Base-by-base conservation (phyloP, 768 basidiomycete species). In the Nidularia sp. region DNA sequence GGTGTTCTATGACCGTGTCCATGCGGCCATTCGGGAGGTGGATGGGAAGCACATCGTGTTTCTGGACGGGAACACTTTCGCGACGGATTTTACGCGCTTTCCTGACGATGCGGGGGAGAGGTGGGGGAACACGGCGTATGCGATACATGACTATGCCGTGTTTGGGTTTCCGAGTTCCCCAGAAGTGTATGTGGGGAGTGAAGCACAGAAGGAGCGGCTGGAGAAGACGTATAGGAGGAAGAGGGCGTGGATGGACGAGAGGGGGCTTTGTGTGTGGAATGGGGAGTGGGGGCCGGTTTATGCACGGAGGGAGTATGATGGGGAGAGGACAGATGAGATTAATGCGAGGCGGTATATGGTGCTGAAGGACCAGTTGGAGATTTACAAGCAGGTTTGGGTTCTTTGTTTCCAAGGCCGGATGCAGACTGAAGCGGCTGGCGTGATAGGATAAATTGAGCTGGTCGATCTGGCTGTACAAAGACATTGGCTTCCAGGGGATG, bases 381-480 rank as follows among this genome's bases (percentile, higher is more conserved):
- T 90, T 47, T 91, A 92, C 67, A 77, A 82, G 57, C 66, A 85
- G 70, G 83, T 81, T 15, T 49, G 69, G 50, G 53, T 32, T 51
- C 52, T 10, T 29, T 45, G n/a, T 22, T 13, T 12, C n/a, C 9
- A 8, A 31, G 29, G 12, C 39, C 33, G 47, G 3, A 18, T 41
- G 12, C 22, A 29, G 34, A 9, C 9, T 29, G 7, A 6, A 12
- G 34, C 45, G 10, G 35, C 12, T 12, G 25, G 6, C 49, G 3
- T 7, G 9, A 5, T 49, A 84, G 82, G 83, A 83, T 58, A 76
- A 75, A 15, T 64, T 86, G 47, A 83, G 81, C 60, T 91, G 88
- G 89, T 85, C 85, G 0, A 92, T 92, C 66, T 93, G 91, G 91
- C 70, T 90, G 10, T 93, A 88, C 77, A 93, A 88, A 60, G 86